These are phyloP conservation scores for Cryptococcus sp. DNA, from an alignment of 1,284 basidiomycete species.

Conservation along the genomic window DNA sequence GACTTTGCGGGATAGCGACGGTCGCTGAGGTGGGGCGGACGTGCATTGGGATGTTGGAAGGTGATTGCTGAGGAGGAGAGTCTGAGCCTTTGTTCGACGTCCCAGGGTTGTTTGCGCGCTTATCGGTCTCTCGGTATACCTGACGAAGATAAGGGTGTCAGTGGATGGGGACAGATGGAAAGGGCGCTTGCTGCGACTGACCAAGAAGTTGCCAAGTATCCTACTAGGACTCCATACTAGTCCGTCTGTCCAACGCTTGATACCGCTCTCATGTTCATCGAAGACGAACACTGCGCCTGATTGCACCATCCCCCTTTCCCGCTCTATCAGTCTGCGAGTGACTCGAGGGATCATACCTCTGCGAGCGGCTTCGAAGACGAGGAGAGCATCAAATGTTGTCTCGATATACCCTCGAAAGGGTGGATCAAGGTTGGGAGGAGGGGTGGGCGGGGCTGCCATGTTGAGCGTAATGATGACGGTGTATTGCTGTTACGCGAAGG, in stretches of 20 bases:
- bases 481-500: no score
- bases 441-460: constrained; percentile 8
- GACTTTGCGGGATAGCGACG: not conserved
- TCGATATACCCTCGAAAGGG: constrained; percentile 93
- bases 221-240: constrained; percentile 74
- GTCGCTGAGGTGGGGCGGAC: constrained; percentile 3
- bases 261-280: constrained; percentile 94
- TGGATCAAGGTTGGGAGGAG: constrained; percentile 63
- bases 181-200: constrained; percentile 36
- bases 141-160: constrained; percentile 15
- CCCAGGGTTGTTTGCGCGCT: constrained; percentile 52
- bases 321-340: constrained; percentile 88
- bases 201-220: constrained; percentile 86
- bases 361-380: constrained; percentile 91
- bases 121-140: constrained; percentile 89
- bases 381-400: constrained; percentile 89
- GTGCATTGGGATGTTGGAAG: constrained; percentile 8
- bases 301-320: constrained; percentile 88
- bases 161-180: not conserved
- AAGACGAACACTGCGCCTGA: constrained; percentile 97
- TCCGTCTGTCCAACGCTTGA: constrained; percentile 98
- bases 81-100: constrained; percentile 19
- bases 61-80: constrained; percentile 19
- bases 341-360: constrained; percentile 88
- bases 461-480: not conserved